These are phyloP conservation scores for Pyrenophora seminiperda DNA, from an alignment of 2,329 filamentous ascomycete genomes.

Conservation along the genomic window DNA sequence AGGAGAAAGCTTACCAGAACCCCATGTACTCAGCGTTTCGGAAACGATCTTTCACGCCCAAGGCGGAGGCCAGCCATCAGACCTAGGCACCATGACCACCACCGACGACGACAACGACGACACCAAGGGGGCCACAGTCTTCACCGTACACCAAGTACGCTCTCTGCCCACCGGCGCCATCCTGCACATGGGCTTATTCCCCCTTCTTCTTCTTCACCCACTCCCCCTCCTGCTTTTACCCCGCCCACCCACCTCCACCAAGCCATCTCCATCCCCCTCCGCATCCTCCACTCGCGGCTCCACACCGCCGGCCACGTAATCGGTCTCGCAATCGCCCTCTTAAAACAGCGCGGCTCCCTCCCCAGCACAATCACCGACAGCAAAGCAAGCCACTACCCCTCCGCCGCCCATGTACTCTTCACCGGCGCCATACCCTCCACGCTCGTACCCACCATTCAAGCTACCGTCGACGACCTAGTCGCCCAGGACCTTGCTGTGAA, in stretches of 20 bases:
- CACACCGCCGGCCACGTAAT: conserved; percentile 78
- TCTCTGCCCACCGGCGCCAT: conserved; percentile 59
- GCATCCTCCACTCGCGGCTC: conserved; percentile 67
- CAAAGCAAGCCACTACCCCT: conserved; percentile 75
- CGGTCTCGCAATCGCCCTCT: conserved; percentile 67
- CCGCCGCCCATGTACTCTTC: conserved; percentile 71
- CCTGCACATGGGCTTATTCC: conserved; percentile 68
- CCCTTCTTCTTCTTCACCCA: no score
- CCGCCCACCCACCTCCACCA: conserved; percentile 55
- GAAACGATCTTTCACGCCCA: conserved; percentile 77
- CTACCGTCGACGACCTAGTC: conserved; percentile 64
- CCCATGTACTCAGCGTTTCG: conserved; percentile 64
- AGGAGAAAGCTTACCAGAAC: conserved; percentile 29
- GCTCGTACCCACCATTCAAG: conserved; percentile 59
- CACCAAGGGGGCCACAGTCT: conserved; percentile 37
- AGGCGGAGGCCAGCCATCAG: conserved; percentile 74
- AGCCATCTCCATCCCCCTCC: conserved; percentile 63
- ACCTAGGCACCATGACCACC: conserved; percentile 62
- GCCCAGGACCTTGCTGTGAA: conserved; percentile 46
- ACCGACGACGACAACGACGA: not conserved
- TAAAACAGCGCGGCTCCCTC: conserved; percentile 54
- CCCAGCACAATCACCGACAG: conserved; percentile 62
- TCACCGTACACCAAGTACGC: conserved; percentile 64
- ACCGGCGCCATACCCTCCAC: conserved; percentile 66
- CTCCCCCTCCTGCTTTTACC: not conserved